phyloP scores from a whole-genome alignment of 1,284 basidiomycete genomes.

The Pascua sp. region DNA sequence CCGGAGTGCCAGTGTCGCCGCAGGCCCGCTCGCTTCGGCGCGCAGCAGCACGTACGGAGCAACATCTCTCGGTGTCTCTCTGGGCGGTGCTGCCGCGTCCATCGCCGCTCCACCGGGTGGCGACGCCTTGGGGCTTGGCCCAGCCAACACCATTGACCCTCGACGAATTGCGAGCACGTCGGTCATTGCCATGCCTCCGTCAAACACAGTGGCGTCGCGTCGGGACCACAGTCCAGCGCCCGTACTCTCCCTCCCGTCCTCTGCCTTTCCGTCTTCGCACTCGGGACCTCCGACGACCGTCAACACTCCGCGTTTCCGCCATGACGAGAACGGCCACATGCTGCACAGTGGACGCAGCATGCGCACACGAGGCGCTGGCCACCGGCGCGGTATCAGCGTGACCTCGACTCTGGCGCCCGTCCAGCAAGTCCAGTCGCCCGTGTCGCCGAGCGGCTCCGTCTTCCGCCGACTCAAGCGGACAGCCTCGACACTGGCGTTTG shows the following conservation, averaged over 20 bases:
- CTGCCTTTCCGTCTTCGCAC: background rate
- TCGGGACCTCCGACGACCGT: constrained; percentile 2
- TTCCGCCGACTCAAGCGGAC: constrained; percentile 26
- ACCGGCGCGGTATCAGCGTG: constrained; percentile 8
- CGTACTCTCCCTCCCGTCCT: background rate
- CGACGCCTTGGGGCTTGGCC: constrained; percentile 3
- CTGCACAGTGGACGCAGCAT: background rate
- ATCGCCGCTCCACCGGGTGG: too few species aligned
- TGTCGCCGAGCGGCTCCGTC: constrained; percentile 27
- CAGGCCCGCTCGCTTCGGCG: background rate
- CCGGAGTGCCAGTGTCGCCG: constrained; percentile 10
- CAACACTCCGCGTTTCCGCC: constrained; percentile 5
- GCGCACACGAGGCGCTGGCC: background rate
- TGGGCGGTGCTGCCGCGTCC: too few species aligned
- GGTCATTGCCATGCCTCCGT: background rate
- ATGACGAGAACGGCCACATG: background rate
- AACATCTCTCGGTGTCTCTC: background rate
- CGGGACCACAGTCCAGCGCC: constrained; percentile 1
- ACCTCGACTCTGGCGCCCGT: constrained; percentile 9
- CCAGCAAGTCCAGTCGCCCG: constrained; percentile 4
- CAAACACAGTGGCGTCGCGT: background rate
- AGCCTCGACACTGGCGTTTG: constrained; percentile 23
- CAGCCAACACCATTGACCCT: constrained; percentile 8
- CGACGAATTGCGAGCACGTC: constrained; percentile 13
- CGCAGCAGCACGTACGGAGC: constrained; percentile 1